Conservation (phyloP, 192 early-diverging fungal genomes). For the Backusella morwellensis region DNA sequence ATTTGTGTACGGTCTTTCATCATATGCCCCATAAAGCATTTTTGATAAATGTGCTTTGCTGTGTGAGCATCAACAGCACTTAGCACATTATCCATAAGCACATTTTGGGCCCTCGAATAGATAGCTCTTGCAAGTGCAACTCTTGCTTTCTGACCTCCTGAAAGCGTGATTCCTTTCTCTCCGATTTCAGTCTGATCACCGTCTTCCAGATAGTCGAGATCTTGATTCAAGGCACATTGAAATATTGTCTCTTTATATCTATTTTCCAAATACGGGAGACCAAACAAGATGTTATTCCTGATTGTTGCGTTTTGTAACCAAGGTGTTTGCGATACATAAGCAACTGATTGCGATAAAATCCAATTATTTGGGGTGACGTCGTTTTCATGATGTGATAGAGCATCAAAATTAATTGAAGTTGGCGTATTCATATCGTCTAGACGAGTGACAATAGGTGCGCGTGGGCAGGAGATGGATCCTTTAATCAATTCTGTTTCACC, state of each 20-base stretch:
- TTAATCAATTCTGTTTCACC: slow-evolving; percentile 51
- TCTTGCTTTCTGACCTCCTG: slow-evolving; percentile 89
- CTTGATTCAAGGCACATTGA: slow-evolving; percentile 77
- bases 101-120: slow-evolving; percentile 62
- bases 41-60: slow-evolving; percentile 72
- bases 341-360: slow-evolving; percentile 50
- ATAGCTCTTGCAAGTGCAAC: slow-evolving; percentile 85
- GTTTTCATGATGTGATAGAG: background rate
- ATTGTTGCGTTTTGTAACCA: slow-evolving; percentile 77
- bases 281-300: slow-evolving; percentile 67
- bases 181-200: slow-evolving; percentile 82
- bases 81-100: slow-evolving; percentile 86
- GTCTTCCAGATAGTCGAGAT: slow-evolving; percentile 77
- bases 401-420: background rate
- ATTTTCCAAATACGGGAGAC: slow-evolving; percentile 21
- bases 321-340: slow-evolving; percentile 68
- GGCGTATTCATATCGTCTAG: background rate
- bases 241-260: slow-evolving; percentile 23
- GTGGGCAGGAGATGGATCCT: slow-evolving; percentile 41
- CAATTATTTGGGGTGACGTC: slow-evolving; percentile 21
- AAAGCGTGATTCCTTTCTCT: slow-evolving; percentile 83
- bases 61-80: slow-evolving; percentile 88
- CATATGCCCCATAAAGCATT: slow-evolving; percentile 70
- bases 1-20: slow-evolving; percentile 80
- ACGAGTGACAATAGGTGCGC: slow-evolving; percentile 1